Evolutionary conservation across 164 flowering plant species (phyloP), one percentile per base, ranked within the genome.

Genomic region (Santalum album): DNA sequence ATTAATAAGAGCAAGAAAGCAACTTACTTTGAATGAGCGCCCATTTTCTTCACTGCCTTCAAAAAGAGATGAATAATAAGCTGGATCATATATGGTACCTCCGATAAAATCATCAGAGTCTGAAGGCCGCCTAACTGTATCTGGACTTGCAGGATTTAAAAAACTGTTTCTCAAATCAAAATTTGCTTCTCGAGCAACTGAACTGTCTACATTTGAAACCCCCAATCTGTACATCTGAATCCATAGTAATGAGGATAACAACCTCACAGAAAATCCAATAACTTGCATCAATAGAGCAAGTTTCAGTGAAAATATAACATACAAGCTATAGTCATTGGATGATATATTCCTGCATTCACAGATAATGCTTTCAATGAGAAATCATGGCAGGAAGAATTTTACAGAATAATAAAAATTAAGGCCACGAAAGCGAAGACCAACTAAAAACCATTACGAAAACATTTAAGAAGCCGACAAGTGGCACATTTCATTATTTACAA

Each of bases 161-260:
- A 87, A 86, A 69, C 95, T 84, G 64, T 65, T 76, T 62, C 94
- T 76, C 43, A 81, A 60, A 71, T 85, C 86, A 59, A 64, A 70
- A 68, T 90, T 86, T 59, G 78, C 63, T 43, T 38, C 42, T 38
- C 78, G 75, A 40, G 76, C 55, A 64, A 15, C 63, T 55, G 76
- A 34, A 56, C 57, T 54, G 44, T 83, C 82, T 17, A 73, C 64
- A 59, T 57, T 55, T 20, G 89, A 80, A 60, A 55, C 77, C 19
- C 97, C 98, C 72, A 86, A 57, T 75, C 95, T 83, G 70, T 87
- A 87, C 68, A 87, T 90, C 72, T 84, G 98, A 59, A 90, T 77
- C 98, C 98, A 90, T 38, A 87, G 51, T 7, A 87, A 66, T 12
- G 96, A 80, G 29, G 98, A 90, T 4, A 67, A 72, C 24, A 81